Conservation (phyloP, 345 rosid species). For the Ricinus communis region DNA sequence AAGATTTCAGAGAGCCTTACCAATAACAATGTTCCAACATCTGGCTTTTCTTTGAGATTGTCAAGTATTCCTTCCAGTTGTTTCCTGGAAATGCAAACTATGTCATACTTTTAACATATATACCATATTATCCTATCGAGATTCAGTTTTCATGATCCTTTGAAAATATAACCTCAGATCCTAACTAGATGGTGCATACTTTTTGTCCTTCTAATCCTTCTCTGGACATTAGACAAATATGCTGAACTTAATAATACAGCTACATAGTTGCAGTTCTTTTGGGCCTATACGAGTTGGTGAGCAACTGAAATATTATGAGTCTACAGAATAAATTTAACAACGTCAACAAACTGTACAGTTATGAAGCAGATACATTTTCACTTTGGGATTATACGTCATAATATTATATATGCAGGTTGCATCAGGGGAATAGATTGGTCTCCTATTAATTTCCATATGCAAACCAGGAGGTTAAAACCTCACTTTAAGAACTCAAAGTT, state of each 20-base stretch:
- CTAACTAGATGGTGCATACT: background rate
- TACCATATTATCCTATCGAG: background rate
- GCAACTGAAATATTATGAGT: background rate
- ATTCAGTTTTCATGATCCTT: background rate
- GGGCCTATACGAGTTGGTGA: background rate
- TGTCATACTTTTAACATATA: background rate
- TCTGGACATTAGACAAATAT: background rate
- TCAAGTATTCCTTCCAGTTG: conserved; percentile 85
- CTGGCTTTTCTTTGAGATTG: conserved; percentile 90
- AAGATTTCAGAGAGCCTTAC: conserved; percentile 40
- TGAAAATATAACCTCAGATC: background rate
- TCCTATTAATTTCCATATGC: background rate
- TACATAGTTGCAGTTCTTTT: background rate
- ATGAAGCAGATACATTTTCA: background rate
- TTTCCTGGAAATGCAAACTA: conserved; percentile 54
- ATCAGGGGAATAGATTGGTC: background rate
- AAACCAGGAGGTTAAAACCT: background rate
- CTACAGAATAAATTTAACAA: background rate
- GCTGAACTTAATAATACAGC: background rate
- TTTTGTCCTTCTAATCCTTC: background rate
- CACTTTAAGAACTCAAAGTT: background rate
- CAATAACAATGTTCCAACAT: conserved; percentile 77
- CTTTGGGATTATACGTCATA: background rate
- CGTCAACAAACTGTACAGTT: too few relatives aligned
- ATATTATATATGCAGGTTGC: background rate